Evolutionary conservation across 2,329 filamentous ascomycete species (phyloP).

Genomic region (Colletotrichum noveboracense): DNA sequence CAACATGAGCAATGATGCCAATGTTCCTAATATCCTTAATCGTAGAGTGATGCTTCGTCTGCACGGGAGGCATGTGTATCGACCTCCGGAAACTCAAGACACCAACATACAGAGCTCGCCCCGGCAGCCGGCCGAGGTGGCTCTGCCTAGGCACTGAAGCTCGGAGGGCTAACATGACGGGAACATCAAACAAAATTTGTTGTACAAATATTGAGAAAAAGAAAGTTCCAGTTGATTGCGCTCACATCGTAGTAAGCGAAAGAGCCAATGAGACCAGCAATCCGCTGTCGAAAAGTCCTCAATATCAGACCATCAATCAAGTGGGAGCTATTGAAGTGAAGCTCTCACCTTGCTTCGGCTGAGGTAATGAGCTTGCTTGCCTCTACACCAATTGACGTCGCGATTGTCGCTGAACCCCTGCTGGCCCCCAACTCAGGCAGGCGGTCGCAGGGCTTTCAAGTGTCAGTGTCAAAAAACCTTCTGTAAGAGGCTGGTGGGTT

Average conservation of each 20-base stretch:
- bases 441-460: conserved; percentile 3
- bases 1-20: conserved; percentile 97
- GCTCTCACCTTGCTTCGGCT: background rate
- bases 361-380: background rate
- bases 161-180: conserved; percentile 11
- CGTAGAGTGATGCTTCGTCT: conserved; percentile 35
- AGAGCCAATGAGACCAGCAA: background rate
- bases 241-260: background rate
- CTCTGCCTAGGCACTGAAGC: background rate
- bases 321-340: background rate
- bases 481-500: background rate
- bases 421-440: background rate
- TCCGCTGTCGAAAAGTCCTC: background rate
- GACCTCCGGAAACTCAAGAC: conserved; percentile 5
- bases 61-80: conserved; percentile 6
- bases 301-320: background rate
- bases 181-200: background rate
- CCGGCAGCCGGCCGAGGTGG: background rate
- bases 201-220: background rate
- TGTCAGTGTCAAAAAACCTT: background rate
- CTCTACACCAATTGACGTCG: background rate
- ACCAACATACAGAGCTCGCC: background rate
- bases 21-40: conserved; percentile 84
- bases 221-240: background rate
- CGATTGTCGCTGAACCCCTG: background rate